Base-by-base conservation (phyloP, 2,329 filamentous ascomycete genomes). In the Eutypella sp. region DNA sequence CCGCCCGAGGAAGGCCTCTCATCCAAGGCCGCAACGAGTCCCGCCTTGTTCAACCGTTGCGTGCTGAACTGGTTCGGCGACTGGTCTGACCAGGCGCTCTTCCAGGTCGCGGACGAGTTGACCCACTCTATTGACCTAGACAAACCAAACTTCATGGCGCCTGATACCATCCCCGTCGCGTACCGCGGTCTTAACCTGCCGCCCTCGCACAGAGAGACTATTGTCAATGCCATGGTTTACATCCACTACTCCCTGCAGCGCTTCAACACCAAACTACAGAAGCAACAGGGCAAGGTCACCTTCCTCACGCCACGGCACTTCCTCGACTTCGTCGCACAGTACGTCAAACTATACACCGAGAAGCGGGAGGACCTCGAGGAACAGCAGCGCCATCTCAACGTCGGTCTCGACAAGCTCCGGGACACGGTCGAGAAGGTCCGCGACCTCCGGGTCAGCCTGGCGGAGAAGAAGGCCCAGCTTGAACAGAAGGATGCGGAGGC, bases 11-110 rank as follows among this genome's bases (percentile, higher is more conserved):
- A 93, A 57, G 92, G 93, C 1, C 73, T 99, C 8, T 93, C 89
- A 2, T 96, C 90, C 25, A 97, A 96, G 73, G 93, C 93, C 46
- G 95, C 93, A 23, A 99, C 95, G 3, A 96, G 90, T 78, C 93
- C 93, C 49, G 93, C 93, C 34, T 72, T 99, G 61, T 99, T 99
- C 85, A 99, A 99, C 74, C 86, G 93, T 77, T 99, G 93, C 64
- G 93, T 99, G 41, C 84, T 99, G 57, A 99, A 99, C 71, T 99
- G 93, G 93, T 96, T 99, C 65, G 93, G 93, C 54, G 93, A 99
- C 70, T 99, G 93, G 93, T 99, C 93, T 43, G 93, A 99, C 66
- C 93, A 99, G 71, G 95, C 93, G 31, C 79, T 99, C 18, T 99
- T 95, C 83, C 95, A 99, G 68, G 95, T 99, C 52, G 91, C 88